Base-by-base conservation (phyloP, 164 flowering plant species). In the Magnolia officinalis region DNA sequence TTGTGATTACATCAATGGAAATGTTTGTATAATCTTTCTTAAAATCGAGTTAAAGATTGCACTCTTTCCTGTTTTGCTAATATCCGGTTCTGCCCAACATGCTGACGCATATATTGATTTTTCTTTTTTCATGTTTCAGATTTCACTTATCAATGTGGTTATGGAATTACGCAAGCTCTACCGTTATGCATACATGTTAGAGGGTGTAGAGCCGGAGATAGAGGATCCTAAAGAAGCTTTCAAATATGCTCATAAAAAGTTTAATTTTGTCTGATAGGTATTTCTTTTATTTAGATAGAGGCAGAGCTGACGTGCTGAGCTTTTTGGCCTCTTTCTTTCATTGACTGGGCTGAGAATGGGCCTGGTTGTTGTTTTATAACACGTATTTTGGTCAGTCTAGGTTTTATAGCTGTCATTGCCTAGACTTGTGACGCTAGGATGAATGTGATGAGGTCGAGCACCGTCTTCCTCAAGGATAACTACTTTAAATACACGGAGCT, bases 141-240 rank as follows among this genome's bases (percentile, higher is more conserved):
- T 94, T 71, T 96, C 99, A 49, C 97, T 94, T 51, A 94, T 87
- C 23, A 96, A 96, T 80, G 98, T 96, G 81, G 98, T 93, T 64
- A 96, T 96, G 99, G 97, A 96, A 83, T 80, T 96, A 81, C 94
- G 98, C 31, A 96, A 96, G 84, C 91, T 96, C 18, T 96, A 98
- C 77, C 93, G 98, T 82, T 98, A 94, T 80, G 89, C 98, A 7
- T 96, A 89, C 77, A 88, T 96, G 97, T 80, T 94, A 75, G 98
- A 94, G 78, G 99, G 98, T 68, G 95, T 92, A 80, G 99, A 94
- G 75, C 98, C 92, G 24, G 90, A 89, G 29, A 84, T 89, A 59
- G 81, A 82, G 58, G 89, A 94, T 84, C 14, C 85, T 6, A 80
- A 84, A 75, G 99, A 96, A 83, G 81, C 94, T 71, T 85, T 52